Evolutionary conservation across 164 flowering plant species (phyloP).

Genomic region (Echeveria elegans): DNA sequence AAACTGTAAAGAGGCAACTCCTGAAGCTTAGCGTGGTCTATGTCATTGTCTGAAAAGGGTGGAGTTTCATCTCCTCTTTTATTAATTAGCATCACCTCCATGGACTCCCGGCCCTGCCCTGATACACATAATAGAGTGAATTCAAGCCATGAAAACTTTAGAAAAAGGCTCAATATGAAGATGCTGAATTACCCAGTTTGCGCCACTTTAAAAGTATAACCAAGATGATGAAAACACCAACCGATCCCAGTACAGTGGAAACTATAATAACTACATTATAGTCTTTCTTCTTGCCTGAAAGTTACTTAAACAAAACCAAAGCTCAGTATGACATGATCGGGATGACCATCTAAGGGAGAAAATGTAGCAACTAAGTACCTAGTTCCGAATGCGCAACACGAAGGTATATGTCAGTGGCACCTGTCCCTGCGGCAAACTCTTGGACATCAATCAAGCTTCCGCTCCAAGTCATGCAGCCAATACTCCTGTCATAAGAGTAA

Average conservation of each 20-base stretch:
- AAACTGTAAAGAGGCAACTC: constrained; percentile 19
- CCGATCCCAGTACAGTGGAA: not conserved
- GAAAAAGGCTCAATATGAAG: not conserved
- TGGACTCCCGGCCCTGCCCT: constrained; percentile 1
- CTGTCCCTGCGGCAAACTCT: constrained; percentile 10
- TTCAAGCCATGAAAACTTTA: not conserved
- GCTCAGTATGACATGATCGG: too few species aligned
- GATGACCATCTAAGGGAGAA: too few species aligned
- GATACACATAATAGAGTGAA: not conserved
- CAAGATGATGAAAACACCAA: constrained; percentile 1
- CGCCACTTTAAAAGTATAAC: not conserved
- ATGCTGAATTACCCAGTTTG: not conserved
- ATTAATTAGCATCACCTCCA: not conserved
- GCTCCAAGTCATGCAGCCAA: constrained; percentile 43
- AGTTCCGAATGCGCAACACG: constrained; percentile 32
- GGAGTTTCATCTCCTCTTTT: too few species aligned
- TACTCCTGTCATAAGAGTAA: constrained; percentile 28
- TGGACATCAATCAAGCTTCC: constrained; percentile 24
- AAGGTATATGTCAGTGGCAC: constrained; percentile 26
- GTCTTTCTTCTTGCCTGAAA: not conserved
- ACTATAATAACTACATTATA: not conserved
- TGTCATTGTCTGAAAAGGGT: not conserved
- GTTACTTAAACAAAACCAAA: too few species aligned
- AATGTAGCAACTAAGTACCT: constrained; percentile 10
- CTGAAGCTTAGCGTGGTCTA: constrained; percentile 13